A percentile compares a stretch with the other conserved stretches of the same genome.
Conservation (phyloP, 768 basidiomycete species). For the Leccinum barrowsii region DNA sequence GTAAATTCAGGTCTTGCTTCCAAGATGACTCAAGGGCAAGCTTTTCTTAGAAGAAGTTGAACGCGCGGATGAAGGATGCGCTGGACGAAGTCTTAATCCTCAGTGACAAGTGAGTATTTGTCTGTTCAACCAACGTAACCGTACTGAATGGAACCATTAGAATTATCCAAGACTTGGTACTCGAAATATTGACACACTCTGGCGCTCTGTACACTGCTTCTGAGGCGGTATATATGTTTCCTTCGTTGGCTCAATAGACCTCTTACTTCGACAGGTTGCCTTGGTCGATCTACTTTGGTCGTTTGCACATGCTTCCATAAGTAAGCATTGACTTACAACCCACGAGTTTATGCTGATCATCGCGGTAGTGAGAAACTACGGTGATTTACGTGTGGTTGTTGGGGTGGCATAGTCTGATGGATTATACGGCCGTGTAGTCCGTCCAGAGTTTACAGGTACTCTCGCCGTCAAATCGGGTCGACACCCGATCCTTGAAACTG, state of each 20-base stretch:
- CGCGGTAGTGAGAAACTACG: constrained; percentile 46
- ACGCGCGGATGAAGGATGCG: constrained; percentile 85
- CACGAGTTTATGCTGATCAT: background rate
- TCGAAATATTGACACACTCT: constrained; percentile 64
- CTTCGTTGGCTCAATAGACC: background rate
- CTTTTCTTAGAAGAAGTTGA: constrained; percentile 69
- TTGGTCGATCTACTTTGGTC: constrained; percentile 88
- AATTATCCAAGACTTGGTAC: constrained; percentile 75
- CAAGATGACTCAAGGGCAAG: background rate
- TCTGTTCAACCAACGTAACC: background rate
- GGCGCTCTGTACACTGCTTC: constrained; percentile 86
- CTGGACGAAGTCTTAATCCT: constrained; percentile 86
- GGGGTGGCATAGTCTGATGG: background rate
- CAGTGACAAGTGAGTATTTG: constrained; percentile 62
- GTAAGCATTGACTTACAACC: constrained; percentile 41
- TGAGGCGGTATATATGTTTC: constrained; percentile 59
- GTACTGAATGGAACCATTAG: constrained; percentile 34
- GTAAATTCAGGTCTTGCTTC: constrained; percentile 17
- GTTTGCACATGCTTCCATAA: constrained; percentile 78
- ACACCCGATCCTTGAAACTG: constrained; percentile 81
- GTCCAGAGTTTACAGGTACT: constrained; percentile 89
- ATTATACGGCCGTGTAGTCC: constrained; percentile 44
- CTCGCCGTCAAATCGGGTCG: constrained; percentile 85
- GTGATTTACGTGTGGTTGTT: constrained; percentile 21
- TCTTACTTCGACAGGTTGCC: constrained; percentile 54